phyloP scores from a whole-genome alignment of 805 yeast genomes.

The Komagataella kurtzmanii region DNA sequence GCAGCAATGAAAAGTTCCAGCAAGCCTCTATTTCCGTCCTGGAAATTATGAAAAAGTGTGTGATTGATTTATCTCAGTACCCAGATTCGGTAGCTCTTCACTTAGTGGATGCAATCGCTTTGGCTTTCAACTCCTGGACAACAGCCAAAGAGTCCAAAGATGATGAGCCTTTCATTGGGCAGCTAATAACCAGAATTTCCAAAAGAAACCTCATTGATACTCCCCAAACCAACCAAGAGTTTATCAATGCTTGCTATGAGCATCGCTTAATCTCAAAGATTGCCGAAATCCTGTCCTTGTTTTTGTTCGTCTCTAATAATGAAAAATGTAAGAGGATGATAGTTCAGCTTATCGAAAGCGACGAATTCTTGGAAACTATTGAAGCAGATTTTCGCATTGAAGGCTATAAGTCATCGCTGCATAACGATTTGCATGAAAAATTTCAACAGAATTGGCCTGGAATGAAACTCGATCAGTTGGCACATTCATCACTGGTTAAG shows the following conservation, averaged over 20 bases:
- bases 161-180: slow-evolving; percentile 30
- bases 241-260: slow-evolving; percentile 32
- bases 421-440: slow-evolving; percentile 22
- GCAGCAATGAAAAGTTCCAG: slow-evolving; percentile 18
- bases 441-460: slow-evolving; percentile 36
- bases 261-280: slow-evolving; percentile 51
- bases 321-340: slow-evolving; percentile 27
- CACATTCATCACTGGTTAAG: slow-evolving; percentile 28
- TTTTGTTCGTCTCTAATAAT: slow-evolving; percentile 44
- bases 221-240: slow-evolving; percentile 8
- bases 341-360: slow-evolving; percentile 21
- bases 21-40: slow-evolving; percentile 31
- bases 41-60: slow-evolving; percentile 39
- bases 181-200: slow-evolving; percentile 16
- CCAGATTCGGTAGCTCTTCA: slow-evolving; percentile 57
- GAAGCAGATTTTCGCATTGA: slow-evolving; percentile 18
- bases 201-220: slow-evolving; percentile 5
- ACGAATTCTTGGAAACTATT: slow-evolving; percentile 19
- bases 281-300: slow-evolving; percentile 63
- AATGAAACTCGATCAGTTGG: slow-evolving; percentile 35
- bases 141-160: slow-evolving; percentile 38
- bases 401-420: slow-evolving; percentile 8
- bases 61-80: slow-evolving; percentile 33
- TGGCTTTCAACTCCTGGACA: slow-evolving; percentile 71
- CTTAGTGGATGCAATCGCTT: slow-evolving; percentile 57